Evolutionary conservation across 371 early-diverging fungal genomes (phyloP), one percentile per base, ranked within the genome.

Genomic region (Mortierella sp.): DNA sequence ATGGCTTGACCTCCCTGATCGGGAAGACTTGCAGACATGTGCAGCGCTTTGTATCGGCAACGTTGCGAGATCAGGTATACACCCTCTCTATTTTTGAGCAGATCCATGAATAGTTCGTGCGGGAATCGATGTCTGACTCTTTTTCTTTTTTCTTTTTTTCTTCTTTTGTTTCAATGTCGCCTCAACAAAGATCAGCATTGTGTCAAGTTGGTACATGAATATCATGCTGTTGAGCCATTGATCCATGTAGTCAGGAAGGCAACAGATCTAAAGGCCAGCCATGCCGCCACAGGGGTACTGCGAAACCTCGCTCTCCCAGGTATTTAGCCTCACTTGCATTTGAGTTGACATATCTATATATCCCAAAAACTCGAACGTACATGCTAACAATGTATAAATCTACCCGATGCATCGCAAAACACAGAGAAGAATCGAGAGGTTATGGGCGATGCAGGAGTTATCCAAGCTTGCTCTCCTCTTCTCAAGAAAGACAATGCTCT

Each of bases 261-360:
- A 0, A 86, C 85, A n/a, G 88, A 90, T 67, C 83, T 90, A 5
- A 87, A 86, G 65, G 85, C 89, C 14, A 89, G 88, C 54, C 90
- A 90, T 72, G 90, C 89, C 9, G 86, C 90, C 11, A 83, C 90
- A 66, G 88, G 92, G 20, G 86, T 89, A 11, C 79, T 92, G 11
- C 88, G 89, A 49, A 91, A 92, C 70, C 83, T 92, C 35, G 88
- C 90, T 62, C 78, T 92, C 37, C 87, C 92, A 68, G 87, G 88
- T 87, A 85, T 73, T 66, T 20, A 22, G 37, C 20, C 8, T 26
- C n/a, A 35, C 55, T 43, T 35, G 6, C 3, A 35, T 35, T 49
- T 49, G 43, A 14, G 5, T 28, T 28, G 6, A 26, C 24, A 57
- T 26, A 2, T 20, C 3, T 20, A 5, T n/a, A 51, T 51, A 51